Base-by-base conservation (phyloP, 2,329 filamentous ascomycete species). In the Trichoderma arundinaceum region DNA sequence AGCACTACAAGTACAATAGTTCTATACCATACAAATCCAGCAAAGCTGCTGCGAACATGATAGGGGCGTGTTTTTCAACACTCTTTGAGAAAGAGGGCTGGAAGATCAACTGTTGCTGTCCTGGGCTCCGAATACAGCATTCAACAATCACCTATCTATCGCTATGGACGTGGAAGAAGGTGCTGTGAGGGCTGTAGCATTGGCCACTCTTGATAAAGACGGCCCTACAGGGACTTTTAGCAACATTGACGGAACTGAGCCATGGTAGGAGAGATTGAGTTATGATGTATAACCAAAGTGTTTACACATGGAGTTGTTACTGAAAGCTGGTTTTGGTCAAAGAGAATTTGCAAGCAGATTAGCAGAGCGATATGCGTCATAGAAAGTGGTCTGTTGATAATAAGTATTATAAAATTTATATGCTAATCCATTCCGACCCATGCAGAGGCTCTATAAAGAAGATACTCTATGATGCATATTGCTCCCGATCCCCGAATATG, bases 131-230 rank as follows among this genome's bases (percentile, higher is more conserved):
- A 13, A 53, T 13, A 62, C 59, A 1, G 59, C 59, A 7, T 62
- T 53, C 4, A 62, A 62, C 9, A 52, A 62, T 17, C 48, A 62
- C 4, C 10, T 53, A 0, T 13, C 59, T 35, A 32, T 53, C 44
- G 59, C 59, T 4, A 62, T 62, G 59, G 59, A 62, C 2, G 48
- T 62, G 38, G 59, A 62, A 52, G 59, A 62, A 38, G 59, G 59
- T 13, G 59, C 59, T 38, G 59, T 62, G 12, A 62, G 59, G n/a
- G 59, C 59, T 44, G 48, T 53, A 10, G 38, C 33, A 1, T 19
- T 62, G 48, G 59, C 59, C 1, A 62, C 59, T 4, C 46, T 62
- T 12, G 48, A 49, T 9, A 53, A 53, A 22, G 48, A 62, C 28
- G 59, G 59, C 2, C 59, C 59, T 41, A 62, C 59, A 12, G 59